Conservation (phyloP, 2,329 filamentous ascomycete species). For the Paracamarosporium sp. region DNA sequence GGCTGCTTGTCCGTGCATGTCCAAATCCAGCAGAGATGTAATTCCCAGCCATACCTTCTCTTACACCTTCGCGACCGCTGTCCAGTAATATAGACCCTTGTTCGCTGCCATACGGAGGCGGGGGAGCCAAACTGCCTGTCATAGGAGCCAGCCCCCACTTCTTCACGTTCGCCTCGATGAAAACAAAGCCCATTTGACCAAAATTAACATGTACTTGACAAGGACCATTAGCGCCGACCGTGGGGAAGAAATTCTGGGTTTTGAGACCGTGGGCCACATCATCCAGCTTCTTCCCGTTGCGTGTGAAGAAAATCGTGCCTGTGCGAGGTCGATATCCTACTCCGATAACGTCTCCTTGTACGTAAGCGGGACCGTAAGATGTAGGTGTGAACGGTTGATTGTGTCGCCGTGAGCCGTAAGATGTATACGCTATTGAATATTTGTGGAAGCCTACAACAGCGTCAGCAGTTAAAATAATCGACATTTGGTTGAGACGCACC, state of each 20-base stretch:
- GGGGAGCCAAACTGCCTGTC: conserved; percentile 92
- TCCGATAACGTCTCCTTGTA: conserved; percentile 95
- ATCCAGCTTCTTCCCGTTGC: conserved; percentile 96
- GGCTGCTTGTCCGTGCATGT: conserved; percentile 77
- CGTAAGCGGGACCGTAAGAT: conserved; percentile 80
- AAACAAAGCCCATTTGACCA: conserved; percentile 96
- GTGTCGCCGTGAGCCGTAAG: conserved; percentile 82
- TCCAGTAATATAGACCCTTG: conserved; percentile 96
- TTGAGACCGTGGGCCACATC: conserved; percentile 94
- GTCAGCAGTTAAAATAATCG: conserved; percentile 21
- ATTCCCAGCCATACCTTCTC: conserved; percentile 58
- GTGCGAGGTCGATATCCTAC: conserved; percentile 94
- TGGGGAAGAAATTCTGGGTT: conserved; percentile 95
- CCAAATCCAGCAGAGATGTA: conserved; percentile 57
- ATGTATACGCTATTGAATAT: conserved; percentile 89
- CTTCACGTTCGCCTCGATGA: conserved; percentile 99
- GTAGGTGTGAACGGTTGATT: conserved; percentile 90
- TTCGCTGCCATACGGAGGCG: conserved; percentile 95
- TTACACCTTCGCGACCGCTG: conserved; percentile 67
- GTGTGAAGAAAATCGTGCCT: conserved; percentile 95
- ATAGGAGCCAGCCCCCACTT: conserved; percentile 98
- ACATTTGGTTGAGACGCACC: conserved; percentile 62
- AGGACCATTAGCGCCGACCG: conserved; percentile 93
- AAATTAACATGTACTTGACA: conserved; percentile 96
- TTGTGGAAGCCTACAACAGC: conserved; percentile 78